Base-by-base conservation (phyloP, 345 rosid genomes). In the Nephelium lappaceum region DNA sequence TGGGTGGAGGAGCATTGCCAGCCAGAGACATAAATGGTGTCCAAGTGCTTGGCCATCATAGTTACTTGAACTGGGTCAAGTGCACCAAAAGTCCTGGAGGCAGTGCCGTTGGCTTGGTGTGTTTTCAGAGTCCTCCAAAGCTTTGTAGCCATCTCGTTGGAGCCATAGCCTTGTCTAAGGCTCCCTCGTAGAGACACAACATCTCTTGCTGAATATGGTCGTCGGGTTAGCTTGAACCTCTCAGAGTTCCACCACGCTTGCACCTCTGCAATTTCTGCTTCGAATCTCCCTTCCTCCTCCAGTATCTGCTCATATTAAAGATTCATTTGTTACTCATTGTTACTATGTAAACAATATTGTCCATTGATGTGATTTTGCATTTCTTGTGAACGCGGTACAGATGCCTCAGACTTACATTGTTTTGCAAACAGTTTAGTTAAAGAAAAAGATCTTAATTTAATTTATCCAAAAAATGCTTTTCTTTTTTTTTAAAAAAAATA, bases 1-100 rank as follows among this genome's bases (percentile, higher is more conserved):
- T 94, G 98, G 11, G 98, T 97, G n/a, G 99, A 97, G 15, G 98
- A 97, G 86, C 99, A 97, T 77, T 97, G 98, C 98, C 99, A 97
- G 36, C 99, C 99, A 5, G 98, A 96, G 77, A 96, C 97, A 31
- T 94, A 94, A 49, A 94, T 92, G 18, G 91, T 81, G 89, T 94
- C 98, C 71, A 94, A 82, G 86, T 92, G 90, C 82, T 92, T 94
- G 78, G 95, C 98, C 99, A 94, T 96, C 98, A 96, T 94, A 81
- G 99, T 70, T 15, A 96, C 98, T 71, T 96, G 97, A 68, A 94
- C 98, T 6, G 99, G 97, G 83, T 94, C 98, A 41, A 93, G 93
- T 6, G 98, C 97, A 19, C 98, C 98, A 21, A 96, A 93, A 53
- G 99, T 96, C 68, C 98, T 89, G 18, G 99, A 94, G 27, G 99